Conservation (phyloP, 176 grass and related monocot species). For the Aegilops bicornis region DNA sequence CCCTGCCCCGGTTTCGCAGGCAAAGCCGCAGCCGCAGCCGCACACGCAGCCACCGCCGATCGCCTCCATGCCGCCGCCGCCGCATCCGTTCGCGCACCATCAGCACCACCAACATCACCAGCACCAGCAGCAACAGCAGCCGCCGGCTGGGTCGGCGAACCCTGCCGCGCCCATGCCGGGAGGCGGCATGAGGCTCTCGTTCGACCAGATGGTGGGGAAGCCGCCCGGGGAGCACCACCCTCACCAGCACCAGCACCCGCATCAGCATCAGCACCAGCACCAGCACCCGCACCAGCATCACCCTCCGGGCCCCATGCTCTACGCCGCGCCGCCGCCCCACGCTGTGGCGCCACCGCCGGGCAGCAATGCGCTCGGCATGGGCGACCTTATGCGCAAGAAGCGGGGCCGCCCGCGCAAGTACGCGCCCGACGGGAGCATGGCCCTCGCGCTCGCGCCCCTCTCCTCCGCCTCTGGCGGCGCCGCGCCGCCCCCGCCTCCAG, state of each 20-base stretch:
- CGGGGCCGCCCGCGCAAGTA: conserved; percentile 95
- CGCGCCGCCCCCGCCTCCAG: neutral
- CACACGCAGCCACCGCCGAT: neutral
- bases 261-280: conserved; percentile 37
- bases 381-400: conserved; percentile 85
- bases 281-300: conserved; percentile 25
- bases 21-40: neutral
- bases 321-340: conserved; percentile 19
- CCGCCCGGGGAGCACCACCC: conserved; percentile 36
- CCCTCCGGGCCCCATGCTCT: conserved; percentile 32
- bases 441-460: conserved; percentile 70
- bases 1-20: conserved; percentile 17
- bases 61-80: neutral
- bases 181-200: conserved; percentile 43
- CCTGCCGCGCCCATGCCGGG: conserved; percentile 29
- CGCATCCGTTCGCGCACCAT: conserved; percentile 1
- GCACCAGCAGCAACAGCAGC: neutral
- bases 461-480: conserved; percentile 48
- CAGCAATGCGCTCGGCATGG: conserved; percentile 52
- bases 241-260: conserved; percentile 29
- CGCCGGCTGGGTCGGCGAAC: neutral
- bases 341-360: neutral
- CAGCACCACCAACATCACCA: neutral
- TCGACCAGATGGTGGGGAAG: conserved; percentile 50
- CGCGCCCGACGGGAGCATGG: conserved; percentile 84